These are phyloP conservation scores for Diaporthe batatas DNA, from an alignment of 2,329 filamentous ascomycete species.

Conservation along the genomic window DNA sequence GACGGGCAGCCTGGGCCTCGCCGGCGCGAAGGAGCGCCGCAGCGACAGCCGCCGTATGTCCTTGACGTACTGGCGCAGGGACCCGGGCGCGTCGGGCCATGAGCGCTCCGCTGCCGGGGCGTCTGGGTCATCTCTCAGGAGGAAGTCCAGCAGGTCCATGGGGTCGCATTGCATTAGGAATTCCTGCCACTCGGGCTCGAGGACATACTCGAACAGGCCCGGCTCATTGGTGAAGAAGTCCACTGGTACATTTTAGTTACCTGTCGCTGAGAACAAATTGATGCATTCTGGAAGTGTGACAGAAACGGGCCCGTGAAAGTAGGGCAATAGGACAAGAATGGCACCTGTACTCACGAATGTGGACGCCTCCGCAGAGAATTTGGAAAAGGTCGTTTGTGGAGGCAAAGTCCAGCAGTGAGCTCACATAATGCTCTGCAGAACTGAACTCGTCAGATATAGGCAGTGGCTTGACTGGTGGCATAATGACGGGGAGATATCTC, in stretches of 20 bases:
- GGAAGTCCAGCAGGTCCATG: slow-evolving; percentile 82
- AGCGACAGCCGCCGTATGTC: slow-evolving; percentile 79
- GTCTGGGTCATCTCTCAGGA: slow-evolving; percentile 82
- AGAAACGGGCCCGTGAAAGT: no score
- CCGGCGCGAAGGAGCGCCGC: slow-evolving; percentile 68
- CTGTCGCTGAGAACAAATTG: no score
- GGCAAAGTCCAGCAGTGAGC: slow-evolving; percentile 81
- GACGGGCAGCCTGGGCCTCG: slow-evolving; percentile 62
- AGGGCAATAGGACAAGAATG: no score
- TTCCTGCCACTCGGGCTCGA: slow-evolving; percentile 84
- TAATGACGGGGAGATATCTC: slow-evolving; percentile 46
- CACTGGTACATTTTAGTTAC: slow-evolving; percentile 54
- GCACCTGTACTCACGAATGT: not conserved
- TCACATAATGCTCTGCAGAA: slow-evolving; percentile 81
- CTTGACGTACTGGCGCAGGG: slow-evolving; percentile 78
- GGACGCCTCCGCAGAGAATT: slow-evolving; percentile 91
- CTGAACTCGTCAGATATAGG: slow-evolving; percentile 79
- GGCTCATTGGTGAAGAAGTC: slow-evolving; percentile 93
- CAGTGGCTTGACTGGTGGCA: slow-evolving; percentile 68
- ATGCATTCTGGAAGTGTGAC: no score
- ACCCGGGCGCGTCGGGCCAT: slow-evolving; percentile 59
- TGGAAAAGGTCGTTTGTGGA: slow-evolving; percentile 82
- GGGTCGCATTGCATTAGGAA: slow-evolving; percentile 81
- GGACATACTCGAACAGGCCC: slow-evolving; percentile 81
- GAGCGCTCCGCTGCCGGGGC: slow-evolving; percentile 45